These are phyloP conservation scores for Trichosporon coremiiforme DNA, from an alignment of 1,284 basidiomycete genomes.

Conservation along the genomic window DNA sequence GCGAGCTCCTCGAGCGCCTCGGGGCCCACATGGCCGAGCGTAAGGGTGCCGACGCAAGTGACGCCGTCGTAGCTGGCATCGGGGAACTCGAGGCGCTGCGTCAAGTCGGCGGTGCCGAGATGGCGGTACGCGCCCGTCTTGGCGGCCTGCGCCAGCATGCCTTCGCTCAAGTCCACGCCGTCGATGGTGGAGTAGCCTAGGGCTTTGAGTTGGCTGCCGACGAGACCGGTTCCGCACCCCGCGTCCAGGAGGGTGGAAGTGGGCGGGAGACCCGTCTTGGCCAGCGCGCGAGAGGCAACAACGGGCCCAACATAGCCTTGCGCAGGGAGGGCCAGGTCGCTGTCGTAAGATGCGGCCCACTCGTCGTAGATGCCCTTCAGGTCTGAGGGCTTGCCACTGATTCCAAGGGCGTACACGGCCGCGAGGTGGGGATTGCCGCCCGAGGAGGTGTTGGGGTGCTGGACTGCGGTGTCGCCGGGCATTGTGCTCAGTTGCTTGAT, in stretches of 20 bases:
- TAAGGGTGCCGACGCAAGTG: slow-evolving; percentile 27
- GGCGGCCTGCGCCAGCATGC: slow-evolving; percentile 22
- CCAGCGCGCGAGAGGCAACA: slow-evolving; percentile 1
- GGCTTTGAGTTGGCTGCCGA: slow-evolving; percentile 16
- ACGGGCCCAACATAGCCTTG: slow-evolving; percentile 22
- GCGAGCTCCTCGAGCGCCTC: slow-evolving; percentile 23
- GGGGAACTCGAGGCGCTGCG: neutral
- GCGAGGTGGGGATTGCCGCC: slow-evolving; percentile 31
- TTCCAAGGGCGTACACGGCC: slow-evolving; percentile 5
- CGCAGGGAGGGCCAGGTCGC: slow-evolving; percentile 10
- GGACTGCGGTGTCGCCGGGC: slow-evolving; percentile 45
- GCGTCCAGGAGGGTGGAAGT: slow-evolving; percentile 21
- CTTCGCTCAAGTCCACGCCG: slow-evolving; percentile 26
- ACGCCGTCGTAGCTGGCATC: slow-evolving; percentile 23
- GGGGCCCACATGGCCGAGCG: slow-evolving; percentile 28
- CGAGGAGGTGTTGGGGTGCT: neutral
- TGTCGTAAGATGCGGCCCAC: slow-evolving; percentile 49
- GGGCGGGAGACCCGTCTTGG: neutral
- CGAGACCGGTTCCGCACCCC: slow-evolving; percentile 29
- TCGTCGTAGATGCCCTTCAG: slow-evolving; percentile 22
- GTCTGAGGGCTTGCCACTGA: neutral
- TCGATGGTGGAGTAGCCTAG: slow-evolving; percentile 14
- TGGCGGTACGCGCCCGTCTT: slow-evolving; percentile 24
- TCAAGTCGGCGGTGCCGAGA: slow-evolving; percentile 23
- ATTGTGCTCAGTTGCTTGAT: slow-evolving; percentile 35